A percentile compares a stretch with the other conserved stretches of the same genome.
These are phyloP conservation scores for Hypoxylon crocopeplum DNA, from an alignment of 495 filamentous ascomycete species.

Conservation along the genomic window DNA sequence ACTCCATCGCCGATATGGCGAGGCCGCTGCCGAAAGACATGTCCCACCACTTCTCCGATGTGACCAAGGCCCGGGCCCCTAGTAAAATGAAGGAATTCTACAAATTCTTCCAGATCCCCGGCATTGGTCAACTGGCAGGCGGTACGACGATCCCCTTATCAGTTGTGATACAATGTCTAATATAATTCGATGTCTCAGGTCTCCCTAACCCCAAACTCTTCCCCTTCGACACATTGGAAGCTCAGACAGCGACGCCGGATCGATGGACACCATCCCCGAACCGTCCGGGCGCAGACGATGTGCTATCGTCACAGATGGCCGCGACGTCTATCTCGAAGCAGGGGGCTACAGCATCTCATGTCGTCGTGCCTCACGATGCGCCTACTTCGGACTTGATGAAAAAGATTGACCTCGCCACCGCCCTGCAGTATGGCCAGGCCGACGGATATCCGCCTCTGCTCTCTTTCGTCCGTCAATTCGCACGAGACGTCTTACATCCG, in stretches of 20 bases:
- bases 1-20: slow-evolving; percentile 26
- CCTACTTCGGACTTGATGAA: slow-evolving; percentile 58
- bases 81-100: slow-evolving; percentile 81
- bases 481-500: slow-evolving; percentile 76
- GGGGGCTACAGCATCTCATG: slow-evolving; percentile 51
- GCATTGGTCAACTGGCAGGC: slow-evolving; percentile 86
- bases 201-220: slow-evolving; percentile 83
- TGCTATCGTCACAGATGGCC: slow-evolving; percentile 18
- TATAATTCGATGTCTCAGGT: no score
- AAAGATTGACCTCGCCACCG: slow-evolving; percentile 80
- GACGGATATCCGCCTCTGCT: slow-evolving; percentile 78
- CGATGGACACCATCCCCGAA: slow-evolving; percentile 75
- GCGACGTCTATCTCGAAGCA: slow-evolving; percentile 29
- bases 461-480: slow-evolving; percentile 78
- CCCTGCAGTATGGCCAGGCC: slow-evolving; percentile 84
- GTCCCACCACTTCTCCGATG: slow-evolving; percentile 75
- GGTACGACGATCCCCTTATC: slow-evolving; percentile 61
- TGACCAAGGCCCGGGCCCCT: slow-evolving; percentile 66
- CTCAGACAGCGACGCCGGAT: slow-evolving; percentile 73
- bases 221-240: slow-evolving; percentile 89
- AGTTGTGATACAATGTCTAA: slow-evolving; percentile 1
- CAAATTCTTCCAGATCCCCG: slow-evolving; percentile 81
- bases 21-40: slow-evolving; percentile 70
- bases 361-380: slow-evolving; percentile 74
- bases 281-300: slow-evolving; percentile 50